Percentiles rank a stretch among this genome's conserved stretches.
Evolutionary conservation across 192 early-diverging fungal genomes (phyloP).

Genomic region (Coemansia aciculifera): DNA sequence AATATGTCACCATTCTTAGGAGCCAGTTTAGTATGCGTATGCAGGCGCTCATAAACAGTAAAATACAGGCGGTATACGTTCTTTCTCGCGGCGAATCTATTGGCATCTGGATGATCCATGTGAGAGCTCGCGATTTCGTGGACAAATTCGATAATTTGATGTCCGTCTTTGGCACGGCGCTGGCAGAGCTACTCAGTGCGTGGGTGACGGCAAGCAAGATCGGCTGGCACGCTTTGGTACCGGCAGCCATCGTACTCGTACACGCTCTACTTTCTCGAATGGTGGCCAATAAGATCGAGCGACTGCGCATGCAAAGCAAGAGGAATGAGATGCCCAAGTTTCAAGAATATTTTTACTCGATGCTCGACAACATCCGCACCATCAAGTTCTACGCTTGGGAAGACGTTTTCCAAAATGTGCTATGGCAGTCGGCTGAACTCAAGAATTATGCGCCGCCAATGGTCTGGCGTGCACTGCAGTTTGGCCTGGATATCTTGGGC

Average conservation of each 20-base stretch:
- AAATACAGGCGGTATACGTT: slow-evolving; percentile 2
- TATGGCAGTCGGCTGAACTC: not conserved
- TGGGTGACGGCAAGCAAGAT: slow-evolving; percentile 30
- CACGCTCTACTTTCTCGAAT: slow-evolving; percentile 4
- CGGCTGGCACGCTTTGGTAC: slow-evolving; percentile 34
- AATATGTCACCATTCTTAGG: not conserved
- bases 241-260: slow-evolving; percentile 11
- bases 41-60: slow-evolving; percentile 4
- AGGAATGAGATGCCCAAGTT: slow-evolving; percentile 2
- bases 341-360: not conserved
- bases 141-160: not conserved
- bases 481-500: slow-evolving; percentile 23
- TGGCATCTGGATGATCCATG: not conserved
- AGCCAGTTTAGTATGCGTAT: not conserved
- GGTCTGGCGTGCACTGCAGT: slow-evolving; percentile 21
- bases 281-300: slow-evolving; percentile 1
- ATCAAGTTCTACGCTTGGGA: slow-evolving; percentile 72
- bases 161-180: not conserved
- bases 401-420: slow-evolving; percentile 18
- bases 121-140: not conserved
- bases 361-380: slow-evolving; percentile 57
- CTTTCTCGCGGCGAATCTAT: not conserved
- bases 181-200: slow-evolving; percentile 14
- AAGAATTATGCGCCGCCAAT: slow-evolving; percentile 16
- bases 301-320: not conserved